phyloP scores from a whole-genome alignment of 1,284 basidiomycete genomes.

The Irpex rosettiformis region DNA sequence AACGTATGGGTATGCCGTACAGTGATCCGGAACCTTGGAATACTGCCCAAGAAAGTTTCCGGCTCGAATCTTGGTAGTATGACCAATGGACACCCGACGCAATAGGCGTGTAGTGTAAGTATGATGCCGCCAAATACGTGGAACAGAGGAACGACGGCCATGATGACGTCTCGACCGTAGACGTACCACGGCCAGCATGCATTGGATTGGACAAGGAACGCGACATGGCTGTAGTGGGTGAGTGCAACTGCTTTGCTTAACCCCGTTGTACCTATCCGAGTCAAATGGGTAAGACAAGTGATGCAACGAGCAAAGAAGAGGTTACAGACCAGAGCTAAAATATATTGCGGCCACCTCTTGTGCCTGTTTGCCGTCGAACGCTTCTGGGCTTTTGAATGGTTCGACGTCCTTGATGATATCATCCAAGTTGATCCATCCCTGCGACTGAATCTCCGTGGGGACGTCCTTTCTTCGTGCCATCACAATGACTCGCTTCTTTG shows the following conservation, averaged over 20 bases:
- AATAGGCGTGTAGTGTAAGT: slow-evolving; percentile 57
- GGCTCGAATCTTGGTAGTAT: slow-evolving; percentile 76
- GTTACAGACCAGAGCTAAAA: slow-evolving; percentile 9
- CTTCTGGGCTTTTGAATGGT: slow-evolving; percentile 15
- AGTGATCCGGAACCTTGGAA: slow-evolving; percentile 66
- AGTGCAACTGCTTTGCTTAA: slow-evolving; percentile 11
- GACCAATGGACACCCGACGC: slow-evolving; percentile 56
- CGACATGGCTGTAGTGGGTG: slow-evolving; percentile 5
- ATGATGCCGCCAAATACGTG: slow-evolving; percentile 44
- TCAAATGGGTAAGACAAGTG: too few species aligned
- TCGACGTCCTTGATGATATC: slow-evolving; percentile 14
- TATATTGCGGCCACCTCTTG: slow-evolving; percentile 6
- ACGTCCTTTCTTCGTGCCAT: slow-evolving; percentile 13
- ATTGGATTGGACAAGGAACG: slow-evolving; percentile 1
- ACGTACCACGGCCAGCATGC: not conserved
- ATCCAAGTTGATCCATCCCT: slow-evolving; percentile 2
- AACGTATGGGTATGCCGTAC: slow-evolving; percentile 57
- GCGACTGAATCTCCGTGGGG: not conserved
- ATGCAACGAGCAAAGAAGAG: not conserved
- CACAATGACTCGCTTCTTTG: slow-evolving; percentile 24
- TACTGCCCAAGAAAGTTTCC: slow-evolving; percentile 58
- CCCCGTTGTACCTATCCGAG: slow-evolving; percentile 12
- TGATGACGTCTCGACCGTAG: slow-evolving; percentile 27
- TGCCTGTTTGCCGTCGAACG: slow-evolving; percentile 21
- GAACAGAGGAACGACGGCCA: slow-evolving; percentile 45